A percentile compares a stretch with the other conserved stretches of the same genome.
phyloP scores from a whole-genome alignment of 305 asterid genomes.

The Solanum hybrid region DNA sequence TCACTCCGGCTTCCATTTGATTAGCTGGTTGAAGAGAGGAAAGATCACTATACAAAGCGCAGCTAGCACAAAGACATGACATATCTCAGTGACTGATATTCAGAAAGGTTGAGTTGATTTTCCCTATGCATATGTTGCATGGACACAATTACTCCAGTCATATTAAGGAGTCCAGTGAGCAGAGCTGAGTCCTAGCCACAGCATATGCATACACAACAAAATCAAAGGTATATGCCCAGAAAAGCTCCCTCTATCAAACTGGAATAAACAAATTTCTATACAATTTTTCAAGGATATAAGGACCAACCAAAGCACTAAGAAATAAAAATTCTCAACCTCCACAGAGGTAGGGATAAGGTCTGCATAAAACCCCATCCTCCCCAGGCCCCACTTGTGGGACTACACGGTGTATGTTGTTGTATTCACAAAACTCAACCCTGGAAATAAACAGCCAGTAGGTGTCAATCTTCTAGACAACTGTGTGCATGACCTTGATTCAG shows the following conservation, averaged over 20 bases:
- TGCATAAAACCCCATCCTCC: neutral
- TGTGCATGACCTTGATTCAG: neutral
- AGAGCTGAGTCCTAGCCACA: neutral
- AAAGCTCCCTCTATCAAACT: neutral
- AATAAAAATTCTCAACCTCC: neutral
- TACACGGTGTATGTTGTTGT: neutral
- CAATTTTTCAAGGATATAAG: neutral
- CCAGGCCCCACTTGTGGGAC: neutral
- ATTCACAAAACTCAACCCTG: neutral
- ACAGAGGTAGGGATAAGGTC: neutral
- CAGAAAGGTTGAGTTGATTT: neutral
- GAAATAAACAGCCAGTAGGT: neutral
- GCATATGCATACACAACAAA: neutral
- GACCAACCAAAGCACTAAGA: neutral
- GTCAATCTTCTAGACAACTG: neutral
- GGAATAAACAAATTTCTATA: neutral
- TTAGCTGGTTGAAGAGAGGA: neutral
- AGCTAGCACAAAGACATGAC: neutral
- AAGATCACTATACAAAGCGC: neutral
- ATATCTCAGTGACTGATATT: neutral
- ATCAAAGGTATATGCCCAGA: neutral
- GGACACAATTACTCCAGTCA: neutral
- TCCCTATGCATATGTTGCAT: neutral
- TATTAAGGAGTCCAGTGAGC: neutral
- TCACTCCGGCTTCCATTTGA: neutral